Evolutionary conservation across 805 yeast species (phyloP), one percentile per base, ranked within the genome.

Genomic region (Candida oleophila): DNA sequence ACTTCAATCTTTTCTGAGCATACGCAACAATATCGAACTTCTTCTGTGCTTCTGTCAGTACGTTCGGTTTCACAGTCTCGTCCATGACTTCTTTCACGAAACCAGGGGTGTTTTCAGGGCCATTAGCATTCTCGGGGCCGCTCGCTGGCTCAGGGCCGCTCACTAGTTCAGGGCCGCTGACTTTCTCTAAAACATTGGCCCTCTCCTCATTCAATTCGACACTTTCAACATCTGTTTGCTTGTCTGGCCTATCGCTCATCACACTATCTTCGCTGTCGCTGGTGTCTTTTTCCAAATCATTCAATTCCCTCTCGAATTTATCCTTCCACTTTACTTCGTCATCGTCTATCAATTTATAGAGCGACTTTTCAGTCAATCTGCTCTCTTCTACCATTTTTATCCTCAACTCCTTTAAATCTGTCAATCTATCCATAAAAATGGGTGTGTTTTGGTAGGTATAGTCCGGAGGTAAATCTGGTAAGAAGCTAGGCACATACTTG

Each of bases 391-490:
- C 91, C 43, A 91, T 71, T 55, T 80, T 79, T 46, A 86, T 80
- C 51, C 92, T 74, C 45, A 92, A 74, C 47, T 78, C 71, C 52
- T 85, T 80, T 49, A 91, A 88, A 57, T 89, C 92, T 1, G 83
- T 78, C 14, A 83, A 66, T 18, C 83, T 73, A 20, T 80, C 71
- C 46, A 83, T 75, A 60, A 72, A 90, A 51, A 76, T 75, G 0
- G 96, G 86, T 0, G 96, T 87, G 46, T 83, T 78, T 63, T 81
- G 82, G 61, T 86, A 92, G 0, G 98, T 92, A 64, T 91, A 95
- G 57, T 89, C 96, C 0, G 98, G 96, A 1, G 99, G 99, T 22
- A 92, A 73, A 11, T 82, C 81, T 0, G 99, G 99, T 55, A 92
- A 68, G 83, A 90, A 90, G 4, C 68, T 59, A 0, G 95, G 95